Evolutionary conservation across 2,329 filamentous ascomycete genomes (phyloP).

Genomic region (Clathrospora elynae): DNA sequence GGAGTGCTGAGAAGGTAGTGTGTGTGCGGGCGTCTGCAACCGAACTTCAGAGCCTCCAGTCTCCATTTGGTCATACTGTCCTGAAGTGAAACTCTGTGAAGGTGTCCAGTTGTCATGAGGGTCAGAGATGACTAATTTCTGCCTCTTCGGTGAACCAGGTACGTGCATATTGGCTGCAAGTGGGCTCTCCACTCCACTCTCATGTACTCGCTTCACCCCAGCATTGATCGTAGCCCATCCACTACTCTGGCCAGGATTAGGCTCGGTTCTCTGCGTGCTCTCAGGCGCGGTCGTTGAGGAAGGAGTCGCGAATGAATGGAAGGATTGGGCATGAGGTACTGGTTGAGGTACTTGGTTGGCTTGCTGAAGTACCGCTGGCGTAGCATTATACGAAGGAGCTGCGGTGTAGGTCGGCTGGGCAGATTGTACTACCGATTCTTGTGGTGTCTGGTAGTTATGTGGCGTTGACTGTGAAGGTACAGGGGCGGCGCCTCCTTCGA

Average conservation of each 20-base stretch:
- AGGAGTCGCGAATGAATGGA: conserved; percentile 8
- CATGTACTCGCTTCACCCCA: conserved; percentile 47
- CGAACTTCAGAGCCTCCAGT: conserved; percentile 26
- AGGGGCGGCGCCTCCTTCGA: conserved; percentile 41
- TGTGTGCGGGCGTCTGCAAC: conserved; percentile 26
- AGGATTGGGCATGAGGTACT: conserved; percentile 4
- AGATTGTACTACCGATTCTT: conserved; percentile 2
- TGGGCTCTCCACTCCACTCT: conserved; percentile 45
- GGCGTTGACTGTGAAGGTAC: conserved; percentile 10
- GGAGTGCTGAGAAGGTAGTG: conserved; percentile 39
- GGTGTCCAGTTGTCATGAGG: conserved; percentile 39
- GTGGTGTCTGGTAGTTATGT: conserved; percentile 19
- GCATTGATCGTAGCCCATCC: conserved; percentile 55
- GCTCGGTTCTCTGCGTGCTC: conserved; percentile 24
- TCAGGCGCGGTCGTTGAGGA: conserved; percentile 20
- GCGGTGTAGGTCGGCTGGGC: not conserved
- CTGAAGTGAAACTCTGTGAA: conserved; percentile 11
- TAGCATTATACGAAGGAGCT: not conserved
- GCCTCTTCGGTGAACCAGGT: conserved; percentile 53
- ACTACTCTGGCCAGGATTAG: conserved; percentile 26
- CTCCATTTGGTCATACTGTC: conserved; percentile 12
- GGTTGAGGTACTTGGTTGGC: conserved; percentile 2
- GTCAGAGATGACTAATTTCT: conserved; percentile 50
- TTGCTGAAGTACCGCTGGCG: conserved; percentile 1
- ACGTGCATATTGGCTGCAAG: conserved; percentile 32